Base-by-base conservation (phyloP, 2,329 filamentous ascomycete species). In the Ustulina deusta region DNA sequence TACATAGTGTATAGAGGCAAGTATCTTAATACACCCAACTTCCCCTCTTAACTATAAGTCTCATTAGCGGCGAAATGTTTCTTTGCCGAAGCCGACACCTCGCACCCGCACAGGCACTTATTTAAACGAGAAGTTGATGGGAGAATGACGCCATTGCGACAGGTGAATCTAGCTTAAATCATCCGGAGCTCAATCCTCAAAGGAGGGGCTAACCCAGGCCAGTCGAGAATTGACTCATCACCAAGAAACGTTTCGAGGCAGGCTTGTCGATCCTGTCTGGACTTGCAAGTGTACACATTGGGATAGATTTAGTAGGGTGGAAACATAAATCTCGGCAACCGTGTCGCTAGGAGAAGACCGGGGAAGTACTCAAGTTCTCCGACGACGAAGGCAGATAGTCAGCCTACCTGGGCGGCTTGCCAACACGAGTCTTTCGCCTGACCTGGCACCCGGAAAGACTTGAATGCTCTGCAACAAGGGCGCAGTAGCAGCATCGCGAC, bases 401-500 rank as follows among this genome's bases (percentile, higher is more conserved):
- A 15, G 25, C 27, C 22, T 48, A 48, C 44, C 7, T 22, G 22
- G 22, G 9, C 20, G 22, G 44, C 25, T 48, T 44, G 7, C n/a
- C 3, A 44, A 44, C 17, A 10, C n/a, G n/a, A 44, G n/a, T 44
- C 40, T 20, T n/a, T 6, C 6, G 40, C 34, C 57, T 36, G 25
- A 13, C 15, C 29, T n/a, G 48, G 38, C 25, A 11, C 5, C 32
- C 34, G 20, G 25, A 32, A 34, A 22, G 17, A 44, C 25, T 61
- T 61, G 64, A 36, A 67, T 69, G 67, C 38, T n/a, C 51, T 2
- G 34, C 48, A 51, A 44, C 25, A 27, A 58, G 13, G 22, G 48
- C 20, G 42, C 57, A 32, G 11, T 29, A 58, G 36, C 34, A 29
- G 27, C 56, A 61, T 56, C 61, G 29, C 72, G 70, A 58, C 65